phyloP scores from a whole-genome alignment of 176 grass and related monocot species.

The Aegilops sharonensis region DNA sequence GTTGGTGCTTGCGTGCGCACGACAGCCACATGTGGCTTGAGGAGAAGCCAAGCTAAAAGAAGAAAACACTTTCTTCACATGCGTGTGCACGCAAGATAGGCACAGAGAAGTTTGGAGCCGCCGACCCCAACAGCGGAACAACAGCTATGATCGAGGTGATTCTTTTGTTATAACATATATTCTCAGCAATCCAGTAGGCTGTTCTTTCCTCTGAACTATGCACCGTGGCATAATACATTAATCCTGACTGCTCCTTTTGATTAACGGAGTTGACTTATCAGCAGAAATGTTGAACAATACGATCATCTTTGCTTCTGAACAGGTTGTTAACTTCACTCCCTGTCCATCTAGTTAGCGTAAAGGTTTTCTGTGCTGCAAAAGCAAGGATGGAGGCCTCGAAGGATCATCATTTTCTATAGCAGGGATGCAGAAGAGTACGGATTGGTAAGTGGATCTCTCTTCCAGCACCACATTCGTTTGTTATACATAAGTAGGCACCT shows the following conservation, averaged over 20 bases:
- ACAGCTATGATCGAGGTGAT: too few relatives aligned
- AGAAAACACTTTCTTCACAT: too few relatives aligned
- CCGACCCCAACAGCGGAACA: too few relatives aligned
- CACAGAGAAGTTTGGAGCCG: too few relatives aligned
- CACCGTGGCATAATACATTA: not conserved
- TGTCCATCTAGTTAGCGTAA: constrained; percentile 62
- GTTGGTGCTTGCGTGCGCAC: too few relatives aligned
- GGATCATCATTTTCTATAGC: constrained; percentile 85
- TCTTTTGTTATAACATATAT: not conserved
- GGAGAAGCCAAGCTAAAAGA: too few relatives aligned
- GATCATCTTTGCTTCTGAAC: too few relatives aligned
- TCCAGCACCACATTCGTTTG: not conserved
- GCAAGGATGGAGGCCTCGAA: constrained; percentile 76
- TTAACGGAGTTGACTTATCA: not conserved
- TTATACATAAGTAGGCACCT: too few relatives aligned
- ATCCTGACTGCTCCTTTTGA: not conserved
- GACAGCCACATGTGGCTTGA: too few relatives aligned
- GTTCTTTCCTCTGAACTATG: not conserved
- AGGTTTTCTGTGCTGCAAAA: constrained; percentile 75
- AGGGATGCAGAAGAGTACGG: constrained; percentile 93
- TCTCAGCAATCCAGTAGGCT: not conserved
- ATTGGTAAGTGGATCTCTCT: constrained; percentile 37
- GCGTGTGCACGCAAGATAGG: too few relatives aligned
- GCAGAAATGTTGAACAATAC: not conserved
- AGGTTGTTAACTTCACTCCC: not conserved